Conservation (phyloP, 768 basidiomycete genomes). For the Tephrocybe rancida region DNA sequence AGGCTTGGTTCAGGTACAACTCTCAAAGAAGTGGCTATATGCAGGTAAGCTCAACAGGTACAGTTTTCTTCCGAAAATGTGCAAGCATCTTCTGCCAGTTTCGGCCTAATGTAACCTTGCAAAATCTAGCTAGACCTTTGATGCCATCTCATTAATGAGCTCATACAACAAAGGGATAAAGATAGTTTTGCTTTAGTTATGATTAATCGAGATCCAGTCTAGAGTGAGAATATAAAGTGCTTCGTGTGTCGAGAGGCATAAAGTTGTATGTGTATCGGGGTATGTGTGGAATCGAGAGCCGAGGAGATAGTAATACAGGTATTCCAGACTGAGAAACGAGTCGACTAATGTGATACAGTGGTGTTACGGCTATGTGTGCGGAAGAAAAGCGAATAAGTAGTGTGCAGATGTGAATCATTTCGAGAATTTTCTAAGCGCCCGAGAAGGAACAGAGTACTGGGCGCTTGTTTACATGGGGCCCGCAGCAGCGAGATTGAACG, state of each 20-base stretch:
- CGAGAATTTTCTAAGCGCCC: neutral
- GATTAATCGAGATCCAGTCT: too few species aligned
- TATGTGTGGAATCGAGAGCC: slow-evolving; percentile 7
- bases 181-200: too few species aligned
- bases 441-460: neutral
- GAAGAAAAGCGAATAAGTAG: neutral
- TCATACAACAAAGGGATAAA: too few species aligned
- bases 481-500: slow-evolving; percentile 49
- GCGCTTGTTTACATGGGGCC: slow-evolving; percentile 25
- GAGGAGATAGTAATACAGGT: slow-evolving; percentile 10
- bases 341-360: slow-evolving; percentile 22
- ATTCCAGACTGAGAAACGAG: slow-evolving; percentile 13
- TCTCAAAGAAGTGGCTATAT: too few species aligned
- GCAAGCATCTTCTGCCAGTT: too few species aligned
- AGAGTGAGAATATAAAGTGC: neutral
- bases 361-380: slow-evolving; percentile 12
- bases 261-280: neutral
- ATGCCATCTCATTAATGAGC: too few species aligned
- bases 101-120: too few species aligned
- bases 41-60: too few species aligned
- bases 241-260: neutral
- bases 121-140: too few species aligned
- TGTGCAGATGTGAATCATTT: neutral
- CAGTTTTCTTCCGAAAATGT: too few species aligned
- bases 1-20: too few species aligned